Percentiles rank a stretch among this genome's conserved stretches.
Evolutionary conservation across 305 asterid species (phyloP).

Genomic region (Plantago rigida): DNA sequence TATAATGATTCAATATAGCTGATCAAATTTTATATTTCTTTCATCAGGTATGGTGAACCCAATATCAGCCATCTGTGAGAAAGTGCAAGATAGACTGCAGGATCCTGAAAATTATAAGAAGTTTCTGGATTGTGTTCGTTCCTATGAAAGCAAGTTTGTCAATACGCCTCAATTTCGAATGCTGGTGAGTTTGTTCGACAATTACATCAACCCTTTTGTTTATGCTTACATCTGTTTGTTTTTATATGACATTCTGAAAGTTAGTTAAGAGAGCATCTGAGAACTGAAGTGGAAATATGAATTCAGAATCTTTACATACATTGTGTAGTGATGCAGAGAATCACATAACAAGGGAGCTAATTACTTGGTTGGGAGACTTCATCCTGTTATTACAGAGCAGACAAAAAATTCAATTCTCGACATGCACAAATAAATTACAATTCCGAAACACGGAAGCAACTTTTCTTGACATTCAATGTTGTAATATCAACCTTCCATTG

Average conservation of each 20-base stretch:
- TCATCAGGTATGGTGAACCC: constrained; percentile 57
- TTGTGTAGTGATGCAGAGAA: background rate
- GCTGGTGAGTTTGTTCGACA: constrained; percentile 44
- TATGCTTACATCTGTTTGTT: background rate
- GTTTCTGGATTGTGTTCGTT: constrained; percentile 63
- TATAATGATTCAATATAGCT: constrained; percentile 20
- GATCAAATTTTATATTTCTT: constrained; percentile 24
- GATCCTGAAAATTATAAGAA: constrained; percentile 51
- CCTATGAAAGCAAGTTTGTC: constrained; percentile 47
- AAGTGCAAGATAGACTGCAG: constrained; percentile 63
- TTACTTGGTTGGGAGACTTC: background rate
- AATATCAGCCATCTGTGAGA: constrained; percentile 49
- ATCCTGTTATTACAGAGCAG: background rate
- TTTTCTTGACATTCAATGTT: constrained; percentile 11
- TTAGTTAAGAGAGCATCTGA: too few species aligned
- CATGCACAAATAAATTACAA: constrained; percentile 10
- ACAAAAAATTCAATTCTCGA: constrained; percentile 3
- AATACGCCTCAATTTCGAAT: constrained; percentile 52
- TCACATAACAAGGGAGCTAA: constrained; percentile 2
- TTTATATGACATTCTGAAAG: background rate
- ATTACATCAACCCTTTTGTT: constrained; percentile 12
- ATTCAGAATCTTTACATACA: constrained; percentile 8
- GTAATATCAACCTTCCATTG: constrained; percentile 5
- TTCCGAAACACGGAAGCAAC: background rate
- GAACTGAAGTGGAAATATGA: background rate